Evolutionary conservation across 441 rosid genomes (phyloP), one percentile per base, ranked within the genome.

Genomic region (Gossypium aridum): DNA sequence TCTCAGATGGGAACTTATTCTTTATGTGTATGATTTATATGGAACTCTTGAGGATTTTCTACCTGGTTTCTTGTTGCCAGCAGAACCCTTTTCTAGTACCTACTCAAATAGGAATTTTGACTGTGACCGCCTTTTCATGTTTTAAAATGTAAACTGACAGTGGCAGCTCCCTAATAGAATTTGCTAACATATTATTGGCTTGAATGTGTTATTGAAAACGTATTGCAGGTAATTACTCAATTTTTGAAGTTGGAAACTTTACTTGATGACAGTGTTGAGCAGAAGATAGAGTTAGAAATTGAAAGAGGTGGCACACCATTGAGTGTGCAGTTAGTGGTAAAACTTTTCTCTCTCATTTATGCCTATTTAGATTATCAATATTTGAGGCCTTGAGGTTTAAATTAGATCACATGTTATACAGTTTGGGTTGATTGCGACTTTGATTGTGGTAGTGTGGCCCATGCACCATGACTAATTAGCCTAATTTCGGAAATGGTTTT

Each of bases 291-390:
- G 80, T 67, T 94, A 76, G 87, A 91, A 81, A 86, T 92, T 77
- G 98, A 96, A 89, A 89, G 98, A 83, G 99, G 99, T 77, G 95
- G 98, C 76, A 71, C 78, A 62, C 83, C 97, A 13, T 77, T 87
- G 84, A 84, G 83, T 19, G 82, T 91, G 74, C 87, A 84, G 75
- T 83, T 96, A 78, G 56, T 78, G 88, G 99, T 96, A 85, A 87
- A 97, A 79, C 79, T 75, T 62, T 56, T 80, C 71, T 75, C 73
- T 37, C 56, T 70, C 26, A 25, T 47, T 54, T n/a, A 49, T 71
- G 19, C 5, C 64, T 9, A 28, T 26, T 63, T 49, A 63, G 45
- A 49, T 60, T 37, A 25, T 47, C 19, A 4, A n/a, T n/a, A 6
- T 45, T 47, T 74, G 63, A 51, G 57, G 51, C 65, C 51, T 66